A percentile compares a stretch with the other conserved stretches of the same genome.
Conservation (phyloP, 148 eudicot genomes). For the Drosera capensis region DNA sequence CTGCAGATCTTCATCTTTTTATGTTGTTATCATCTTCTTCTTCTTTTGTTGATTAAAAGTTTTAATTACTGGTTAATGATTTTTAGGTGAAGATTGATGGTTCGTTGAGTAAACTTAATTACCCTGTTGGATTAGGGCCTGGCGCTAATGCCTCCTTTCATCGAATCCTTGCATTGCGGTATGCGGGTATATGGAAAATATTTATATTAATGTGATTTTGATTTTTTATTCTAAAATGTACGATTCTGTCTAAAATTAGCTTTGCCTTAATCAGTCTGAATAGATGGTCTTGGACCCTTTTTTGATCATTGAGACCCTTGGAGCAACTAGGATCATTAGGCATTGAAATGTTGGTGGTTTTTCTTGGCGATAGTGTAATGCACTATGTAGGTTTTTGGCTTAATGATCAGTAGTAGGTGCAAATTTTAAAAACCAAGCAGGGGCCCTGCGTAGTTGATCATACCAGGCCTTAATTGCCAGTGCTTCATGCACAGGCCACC, state of each 20-base stretch:
- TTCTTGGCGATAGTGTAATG: too few relatives aligned
- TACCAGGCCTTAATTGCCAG: too few relatives aligned
- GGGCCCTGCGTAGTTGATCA: too few relatives aligned
- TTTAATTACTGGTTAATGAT: slow-evolving; percentile 10
- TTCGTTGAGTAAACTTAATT: slow-evolving; percentile 23
- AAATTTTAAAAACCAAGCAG: too few relatives aligned
- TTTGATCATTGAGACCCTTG: too few relatives aligned
- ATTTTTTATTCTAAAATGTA: neutral
- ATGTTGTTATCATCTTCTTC: slow-evolving; percentile 2
- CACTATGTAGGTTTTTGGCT: too few relatives aligned
- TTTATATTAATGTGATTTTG: neutral
- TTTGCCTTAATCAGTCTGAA: too few relatives aligned
- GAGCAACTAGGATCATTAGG: too few relatives aligned
- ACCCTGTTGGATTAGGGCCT: slow-evolving; percentile 66
- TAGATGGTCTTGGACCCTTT: too few relatives aligned
- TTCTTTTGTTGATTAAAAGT: slow-evolving; percentile 2
- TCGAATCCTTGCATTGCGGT: slow-evolving; percentile 60
- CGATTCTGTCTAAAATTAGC: neutral
- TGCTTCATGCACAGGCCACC: too few relatives aligned
- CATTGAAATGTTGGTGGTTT: too few relatives aligned
- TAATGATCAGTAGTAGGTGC: too few relatives aligned
- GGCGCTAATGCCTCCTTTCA: slow-evolving; percentile 57
- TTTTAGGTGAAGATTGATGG: slow-evolving; percentile 50
- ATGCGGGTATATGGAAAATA: slow-evolving; percentile 4
- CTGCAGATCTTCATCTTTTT: slow-evolving; percentile 3